Conservation (phyloP, 2,329 filamentous ascomycete species). For the Sclerotinia subarctica region DNA sequence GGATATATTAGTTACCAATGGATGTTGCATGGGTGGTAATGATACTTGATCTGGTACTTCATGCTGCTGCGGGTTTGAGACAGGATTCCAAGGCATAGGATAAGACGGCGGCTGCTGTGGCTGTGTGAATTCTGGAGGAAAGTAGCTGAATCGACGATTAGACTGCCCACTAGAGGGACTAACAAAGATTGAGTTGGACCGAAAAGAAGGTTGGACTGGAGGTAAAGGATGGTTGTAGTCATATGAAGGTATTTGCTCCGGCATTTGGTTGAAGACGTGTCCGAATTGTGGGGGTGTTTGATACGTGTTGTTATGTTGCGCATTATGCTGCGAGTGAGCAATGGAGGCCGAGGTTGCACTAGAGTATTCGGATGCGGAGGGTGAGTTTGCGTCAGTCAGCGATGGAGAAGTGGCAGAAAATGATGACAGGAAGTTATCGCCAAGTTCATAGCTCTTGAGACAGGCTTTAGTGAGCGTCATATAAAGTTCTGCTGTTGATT, state of each 20-base stretch:
- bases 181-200: conserved; percentile 65
- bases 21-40: conserved; percentile 23
- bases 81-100: conserved; percentile 36
- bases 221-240: conserved; percentile 30
- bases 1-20: conserved; percentile 29
- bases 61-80: conserved; percentile 21
- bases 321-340: conserved; percentile 42
- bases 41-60: conserved; percentile 23
- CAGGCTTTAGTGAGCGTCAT: conserved; percentile 81
- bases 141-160: conserved; percentile 61
- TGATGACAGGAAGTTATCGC: conserved; percentile 47
- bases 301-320: conserved; percentile 18
- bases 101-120: conserved; percentile 33
- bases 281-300: conserved; percentile 52
- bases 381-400: conserved; percentile 46
- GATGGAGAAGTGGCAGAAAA: conserved; percentile 45
- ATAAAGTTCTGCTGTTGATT: conserved; percentile 81
- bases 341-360: conserved; percentile 39
- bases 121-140: conserved; percentile 53
- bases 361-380: conserved; percentile 44
- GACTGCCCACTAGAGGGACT: conserved; percentile 52
- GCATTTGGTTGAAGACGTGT: conserved; percentile 55
- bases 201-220: conserved; percentile 50
- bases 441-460: conserved; percentile 77
- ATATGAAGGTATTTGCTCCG: conserved; percentile 44